These are phyloP conservation scores for Canna indica DNA, from an alignment of 176 grass and related monocot genomes.

Conservation along the genomic window DNA sequence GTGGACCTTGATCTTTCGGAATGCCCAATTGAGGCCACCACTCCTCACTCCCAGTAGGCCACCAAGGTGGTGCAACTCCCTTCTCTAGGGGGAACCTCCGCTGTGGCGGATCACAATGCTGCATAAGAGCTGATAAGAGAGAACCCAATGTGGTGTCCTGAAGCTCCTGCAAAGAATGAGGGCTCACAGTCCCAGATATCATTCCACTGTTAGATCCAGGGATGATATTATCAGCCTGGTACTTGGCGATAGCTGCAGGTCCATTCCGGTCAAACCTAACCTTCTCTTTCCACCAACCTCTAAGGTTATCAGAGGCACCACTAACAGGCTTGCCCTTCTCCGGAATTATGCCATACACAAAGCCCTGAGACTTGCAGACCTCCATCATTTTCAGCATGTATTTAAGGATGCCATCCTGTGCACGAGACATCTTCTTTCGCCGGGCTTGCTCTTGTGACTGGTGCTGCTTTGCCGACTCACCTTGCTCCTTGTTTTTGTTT, in stretches of 20 bases:
- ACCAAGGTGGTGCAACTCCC: constrained; percentile 79
- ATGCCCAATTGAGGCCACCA: constrained; percentile 66
- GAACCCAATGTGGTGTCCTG: constrained; percentile 92
- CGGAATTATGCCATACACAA: constrained; percentile 91
- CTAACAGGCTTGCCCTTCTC: constrained; percentile 97
- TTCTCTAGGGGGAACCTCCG: constrained; percentile 84
- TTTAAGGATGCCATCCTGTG: constrained; percentile 93
- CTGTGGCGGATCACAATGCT: constrained; percentile 91
- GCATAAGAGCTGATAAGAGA: constrained; percentile 86
- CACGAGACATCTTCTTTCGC: constrained; percentile 94
- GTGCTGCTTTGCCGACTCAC: constrained; percentile 39
- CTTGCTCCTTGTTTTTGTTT: constrained; percentile 58
- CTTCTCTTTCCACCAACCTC: constrained; percentile 95
- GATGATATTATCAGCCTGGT: constrained; percentile 56
- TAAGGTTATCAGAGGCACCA: constrained; percentile 82
- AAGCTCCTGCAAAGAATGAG: constrained; percentile 74
- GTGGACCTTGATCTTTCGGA: constrained; percentile 61
- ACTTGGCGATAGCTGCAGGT: constrained; percentile 86
- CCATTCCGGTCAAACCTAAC: constrained; percentile 92
- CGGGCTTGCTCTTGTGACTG: constrained; percentile 87
- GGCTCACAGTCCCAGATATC: constrained; percentile 29
- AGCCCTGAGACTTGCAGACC: constrained; percentile 77
- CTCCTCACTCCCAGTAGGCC: constrained; percentile 65
- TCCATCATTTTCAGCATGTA: constrained; percentile 99
- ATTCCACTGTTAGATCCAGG: constrained; percentile 49